Conservation (phyloP, 495 filamentous ascomycete genomes). For the Xylaria longipes region DNA sequence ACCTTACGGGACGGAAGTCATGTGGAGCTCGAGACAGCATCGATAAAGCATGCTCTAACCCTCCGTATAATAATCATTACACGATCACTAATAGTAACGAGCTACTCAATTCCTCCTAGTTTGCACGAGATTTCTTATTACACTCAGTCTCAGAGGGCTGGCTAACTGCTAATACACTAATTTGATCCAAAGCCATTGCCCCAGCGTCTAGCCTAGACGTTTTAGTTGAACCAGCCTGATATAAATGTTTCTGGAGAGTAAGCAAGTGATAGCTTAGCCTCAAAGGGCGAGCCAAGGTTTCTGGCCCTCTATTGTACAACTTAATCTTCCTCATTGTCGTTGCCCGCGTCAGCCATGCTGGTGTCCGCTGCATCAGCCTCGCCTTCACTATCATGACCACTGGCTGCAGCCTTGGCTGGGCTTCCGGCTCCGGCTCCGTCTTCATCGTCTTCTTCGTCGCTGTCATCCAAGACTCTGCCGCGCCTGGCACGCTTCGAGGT, state of each 20-base stretch:
- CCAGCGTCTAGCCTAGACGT: slow-evolving; percentile 15
- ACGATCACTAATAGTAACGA: neutral
- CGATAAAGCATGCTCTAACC: neutral
- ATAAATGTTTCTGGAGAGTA: neutral
- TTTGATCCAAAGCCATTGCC: slow-evolving; percentile 13
- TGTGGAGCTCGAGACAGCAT: neutral
- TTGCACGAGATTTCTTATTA: neutral
- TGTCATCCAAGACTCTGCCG: slow-evolving; percentile 53
- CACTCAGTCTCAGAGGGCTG: neutral
- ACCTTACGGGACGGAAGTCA: neutral
- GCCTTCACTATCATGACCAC: slow-evolving; percentile 35
- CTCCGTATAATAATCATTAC: neutral
- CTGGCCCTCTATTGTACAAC: slow-evolving; percentile 29
- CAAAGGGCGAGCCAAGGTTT: neutral
- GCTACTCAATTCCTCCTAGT: neutral
- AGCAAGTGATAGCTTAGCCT: neutral
- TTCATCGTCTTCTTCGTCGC: slow-evolving; percentile 54
- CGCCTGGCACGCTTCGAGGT: slow-evolving; percentile 44
- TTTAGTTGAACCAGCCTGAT: slow-evolving; percentile 5
- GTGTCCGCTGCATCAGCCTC: slow-evolving; percentile 37
- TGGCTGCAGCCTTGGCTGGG: slow-evolving; percentile 32
- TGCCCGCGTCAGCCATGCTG: slow-evolving; percentile 46
- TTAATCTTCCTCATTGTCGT: slow-evolving; percentile 47
- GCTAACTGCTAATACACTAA: slow-evolving; percentile 1
- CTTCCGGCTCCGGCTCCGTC: slow-evolving; percentile 24